Evolutionary conservation across 352 stramenopile genomes (phyloP).

Genomic region (Phytophthora pistaciae): DNA sequence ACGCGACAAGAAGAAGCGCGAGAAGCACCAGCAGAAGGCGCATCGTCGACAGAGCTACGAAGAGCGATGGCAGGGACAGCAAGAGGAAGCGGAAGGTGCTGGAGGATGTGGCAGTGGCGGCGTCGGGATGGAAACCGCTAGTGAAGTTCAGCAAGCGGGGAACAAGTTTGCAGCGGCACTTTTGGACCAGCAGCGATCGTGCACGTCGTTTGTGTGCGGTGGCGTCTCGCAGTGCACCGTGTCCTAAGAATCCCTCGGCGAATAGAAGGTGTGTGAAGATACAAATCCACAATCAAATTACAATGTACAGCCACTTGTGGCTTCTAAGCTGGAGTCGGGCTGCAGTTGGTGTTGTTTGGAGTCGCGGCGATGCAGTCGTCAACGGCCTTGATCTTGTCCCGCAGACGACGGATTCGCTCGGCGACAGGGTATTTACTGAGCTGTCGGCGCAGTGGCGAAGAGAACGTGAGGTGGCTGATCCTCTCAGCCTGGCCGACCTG

Average conservation of each 20-base stretch:
- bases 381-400: conserved; percentile 49
- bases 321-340: background rate
- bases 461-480: conserved; percentile 61
- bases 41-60: conserved; percentile 10
- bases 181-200: conserved; percentile 43
- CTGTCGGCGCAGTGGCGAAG: conserved; percentile 54
- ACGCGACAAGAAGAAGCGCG: conserved; percentile 37
- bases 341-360: background rate
- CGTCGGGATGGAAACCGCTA: conserved; percentile 12
- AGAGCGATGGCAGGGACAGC: conserved; percentile 24
- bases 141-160: conserved; percentile 11
- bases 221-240: conserved; percentile 39
- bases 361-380: conserved; percentile 47
- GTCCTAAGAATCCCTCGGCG: conserved; percentile 29
- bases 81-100: conserved; percentile 14
- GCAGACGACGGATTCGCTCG: conserved; percentile 47
- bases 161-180: conserved; percentile 32
- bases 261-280: conserved; percentile 20
- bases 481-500: conserved; percentile 18
- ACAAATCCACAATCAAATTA: conserved; percentile 4
- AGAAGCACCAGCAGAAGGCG: conserved; percentile 34
- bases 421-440: conserved; percentile 54
- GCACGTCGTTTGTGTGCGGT: conserved; percentile 42
- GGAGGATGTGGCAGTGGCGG: conserved; percentile 16
- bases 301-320: conserved; percentile 8